Evolutionary conservation across 352 stramenopile genomes (phyloP).

Genomic region (Phytopythium aichiense): DNA sequence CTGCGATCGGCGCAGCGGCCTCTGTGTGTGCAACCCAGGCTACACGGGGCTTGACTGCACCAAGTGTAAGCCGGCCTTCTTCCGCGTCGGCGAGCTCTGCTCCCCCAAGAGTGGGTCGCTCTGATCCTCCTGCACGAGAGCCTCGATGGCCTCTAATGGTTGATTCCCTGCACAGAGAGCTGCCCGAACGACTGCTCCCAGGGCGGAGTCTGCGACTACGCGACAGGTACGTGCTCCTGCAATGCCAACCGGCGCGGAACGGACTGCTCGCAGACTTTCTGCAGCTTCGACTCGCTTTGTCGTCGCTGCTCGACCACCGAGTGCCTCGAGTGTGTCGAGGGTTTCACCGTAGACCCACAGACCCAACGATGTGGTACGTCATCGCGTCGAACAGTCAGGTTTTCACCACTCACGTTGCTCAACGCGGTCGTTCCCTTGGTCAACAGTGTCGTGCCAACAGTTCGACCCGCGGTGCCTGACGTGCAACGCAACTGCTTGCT

Average conservation of each 20-base stretch:
- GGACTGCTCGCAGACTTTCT: constrained; percentile 80
- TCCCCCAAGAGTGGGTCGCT: constrained; percentile 67
- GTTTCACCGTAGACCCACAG: constrained; percentile 77
- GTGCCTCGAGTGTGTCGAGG: constrained; percentile 85
- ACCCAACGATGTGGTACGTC: constrained; percentile 67
- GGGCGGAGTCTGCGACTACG: constrained; percentile 86
- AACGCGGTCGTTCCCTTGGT: neutral
- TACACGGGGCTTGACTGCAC: constrained; percentile 91
- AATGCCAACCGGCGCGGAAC: constrained; percentile 52
- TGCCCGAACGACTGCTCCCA: constrained; percentile 90
- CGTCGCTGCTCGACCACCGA: constrained; percentile 69
- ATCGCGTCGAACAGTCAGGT: neutral
- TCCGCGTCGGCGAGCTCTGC: constrained; percentile 78
- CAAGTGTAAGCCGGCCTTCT: constrained; percentile 86
- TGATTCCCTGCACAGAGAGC: constrained; percentile 39
- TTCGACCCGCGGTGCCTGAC: constrained; percentile 91
- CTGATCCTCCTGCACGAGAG: neutral
- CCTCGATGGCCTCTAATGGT: neutral
- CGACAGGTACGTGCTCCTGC: constrained; percentile 84
- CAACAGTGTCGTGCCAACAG: constrained; percentile 65
- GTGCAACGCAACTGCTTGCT: constrained; percentile 74
- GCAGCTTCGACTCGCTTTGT: constrained; percentile 83
- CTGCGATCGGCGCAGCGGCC: constrained; percentile 91
- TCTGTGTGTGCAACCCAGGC: constrained; percentile 93
- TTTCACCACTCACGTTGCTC: neutral